phyloP scores from a whole-genome alignment of 164 flowering plant genomes.

The Akebia trifoliata region DNA sequence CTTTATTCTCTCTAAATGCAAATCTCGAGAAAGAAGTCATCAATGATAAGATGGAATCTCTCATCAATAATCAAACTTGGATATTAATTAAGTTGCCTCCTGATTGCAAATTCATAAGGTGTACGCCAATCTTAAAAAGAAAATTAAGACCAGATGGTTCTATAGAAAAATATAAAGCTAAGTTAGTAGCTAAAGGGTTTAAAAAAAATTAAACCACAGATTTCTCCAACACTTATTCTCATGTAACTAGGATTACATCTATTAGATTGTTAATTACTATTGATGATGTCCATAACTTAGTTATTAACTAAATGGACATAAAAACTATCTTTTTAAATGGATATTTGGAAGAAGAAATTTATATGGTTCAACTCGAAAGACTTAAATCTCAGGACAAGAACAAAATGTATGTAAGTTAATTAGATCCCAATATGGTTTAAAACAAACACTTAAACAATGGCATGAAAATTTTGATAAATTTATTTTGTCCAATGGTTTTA shows the following conservation, averaged over 20 bases:
- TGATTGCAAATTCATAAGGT: background rate
- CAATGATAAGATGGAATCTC: background rate
- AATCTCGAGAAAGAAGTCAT: background rate
- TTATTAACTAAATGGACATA: background rate
- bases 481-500: constrained; percentile 1
- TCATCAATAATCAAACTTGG: background rate
- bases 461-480: background rate
- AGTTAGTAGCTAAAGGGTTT: background rate
- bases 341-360: constrained; percentile 6
- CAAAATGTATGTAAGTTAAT: background rate
- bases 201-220: no score
- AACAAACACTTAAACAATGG: background rate
- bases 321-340: constrained; percentile 2
- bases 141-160: background rate
- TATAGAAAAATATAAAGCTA: background rate
- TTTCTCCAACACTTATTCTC: no score
- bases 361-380: background rate
- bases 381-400: background rate
- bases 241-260: no score
- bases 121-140: background rate
- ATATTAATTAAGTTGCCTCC: background rate
- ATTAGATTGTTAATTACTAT: background rate
- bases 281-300: background rate
- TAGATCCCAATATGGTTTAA: background rate
- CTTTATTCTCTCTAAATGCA: background rate